A percentile compares a stretch with the other conserved stretches of the same genome.
phyloP scores from a whole-genome alignment of 129 eudicot species.

The Chrysanthemum seticuspe region DNA sequence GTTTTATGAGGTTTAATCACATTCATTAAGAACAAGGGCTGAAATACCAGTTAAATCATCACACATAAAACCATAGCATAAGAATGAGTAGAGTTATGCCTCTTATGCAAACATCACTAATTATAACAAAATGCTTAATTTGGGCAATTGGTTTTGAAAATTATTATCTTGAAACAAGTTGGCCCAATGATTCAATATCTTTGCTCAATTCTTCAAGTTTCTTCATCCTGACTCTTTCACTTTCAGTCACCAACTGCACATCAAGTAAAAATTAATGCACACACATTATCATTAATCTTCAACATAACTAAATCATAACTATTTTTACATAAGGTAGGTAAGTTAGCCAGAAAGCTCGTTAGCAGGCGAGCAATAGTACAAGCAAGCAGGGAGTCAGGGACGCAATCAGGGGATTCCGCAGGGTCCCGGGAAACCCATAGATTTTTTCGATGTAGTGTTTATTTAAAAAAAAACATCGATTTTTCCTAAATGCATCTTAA shows the following conservation, averaged over 20 bases:
- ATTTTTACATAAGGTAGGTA: no score
- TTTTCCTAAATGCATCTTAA: no score
- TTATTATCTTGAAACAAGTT: constrained; percentile 25
- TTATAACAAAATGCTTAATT: constrained; percentile 17
- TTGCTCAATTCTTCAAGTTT: constrained; percentile 87
- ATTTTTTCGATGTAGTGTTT: no score
- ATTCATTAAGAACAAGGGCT: constrained; percentile 15
- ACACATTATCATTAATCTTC: not conserved
- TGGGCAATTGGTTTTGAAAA: not conserved
- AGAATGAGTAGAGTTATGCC: constrained; percentile 14
- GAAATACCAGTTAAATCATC: constrained; percentile 21
- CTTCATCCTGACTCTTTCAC: constrained; percentile 79
- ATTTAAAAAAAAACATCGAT: no score
- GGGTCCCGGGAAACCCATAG: no score
- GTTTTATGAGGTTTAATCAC: constrained; percentile 13
- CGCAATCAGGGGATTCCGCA: no score
- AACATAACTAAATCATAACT: not conserved
- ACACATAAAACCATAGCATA: constrained; percentile 13
- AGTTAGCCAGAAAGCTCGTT: no score
- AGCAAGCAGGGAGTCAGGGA: no score
- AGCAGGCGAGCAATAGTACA: no score
- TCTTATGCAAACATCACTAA: constrained; percentile 19
- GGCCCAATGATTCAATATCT: constrained; percentile 46
- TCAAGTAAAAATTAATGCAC: constrained; percentile 9
- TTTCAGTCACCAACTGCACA: constrained; percentile 71